Conservation (phyloP, 1,284 basidiomycete genomes). For the Pterulicium gracile region DNA sequence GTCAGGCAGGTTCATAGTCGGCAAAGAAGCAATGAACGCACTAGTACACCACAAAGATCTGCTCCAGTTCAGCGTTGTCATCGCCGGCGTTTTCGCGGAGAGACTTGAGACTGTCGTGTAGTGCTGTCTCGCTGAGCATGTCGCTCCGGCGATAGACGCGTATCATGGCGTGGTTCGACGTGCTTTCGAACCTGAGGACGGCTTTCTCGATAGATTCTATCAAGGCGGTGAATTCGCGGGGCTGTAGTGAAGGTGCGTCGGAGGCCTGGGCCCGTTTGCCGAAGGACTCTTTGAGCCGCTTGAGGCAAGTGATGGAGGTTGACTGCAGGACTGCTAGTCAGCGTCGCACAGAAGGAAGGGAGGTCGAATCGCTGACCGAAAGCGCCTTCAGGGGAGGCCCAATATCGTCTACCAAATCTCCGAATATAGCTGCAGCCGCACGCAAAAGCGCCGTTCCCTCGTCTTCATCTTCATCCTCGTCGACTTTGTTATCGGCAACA, state of each 20-base stretch:
- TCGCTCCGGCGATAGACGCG: slow-evolving; percentile 59
- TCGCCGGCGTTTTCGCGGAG: slow-evolving; percentile 23
- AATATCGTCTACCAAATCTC: slow-evolving; percentile 73
- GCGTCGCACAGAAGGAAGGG: slow-evolving; percentile 3
- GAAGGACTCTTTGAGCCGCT: slow-evolving; percentile 19
- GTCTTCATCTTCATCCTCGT: slow-evolving; percentile 35
- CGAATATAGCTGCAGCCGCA: slow-evolving; percentile 70
- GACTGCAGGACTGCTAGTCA: slow-evolving; percentile 25
- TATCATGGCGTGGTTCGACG: slow-evolving; percentile 73
- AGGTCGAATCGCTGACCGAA: slow-evolving; percentile 45
- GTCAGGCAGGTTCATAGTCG: neutral
- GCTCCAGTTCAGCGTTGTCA: slow-evolving; percentile 37
- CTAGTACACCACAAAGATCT: slow-evolving; percentile 86
- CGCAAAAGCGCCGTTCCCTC: slow-evolving; percentile 49
- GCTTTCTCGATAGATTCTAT: slow-evolving; percentile 59
- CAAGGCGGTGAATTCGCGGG: slow-evolving; percentile 52
- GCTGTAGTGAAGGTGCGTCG: slow-evolving; percentile 23
- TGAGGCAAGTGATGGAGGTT: slow-evolving; percentile 48
- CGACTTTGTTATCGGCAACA: slow-evolving; percentile 12
- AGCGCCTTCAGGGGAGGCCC: slow-evolving; percentile 70
- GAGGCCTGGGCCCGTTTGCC: slow-evolving; percentile 6
- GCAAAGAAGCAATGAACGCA: slow-evolving; percentile 27
- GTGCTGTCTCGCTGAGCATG: slow-evolving; percentile 21
- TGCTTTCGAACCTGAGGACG: slow-evolving; percentile 67
- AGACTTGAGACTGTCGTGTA: slow-evolving; percentile 18